phyloP scores from a whole-genome alignment of 1,139 yeast genomes.

The Protomyces gravidus region DNA sequence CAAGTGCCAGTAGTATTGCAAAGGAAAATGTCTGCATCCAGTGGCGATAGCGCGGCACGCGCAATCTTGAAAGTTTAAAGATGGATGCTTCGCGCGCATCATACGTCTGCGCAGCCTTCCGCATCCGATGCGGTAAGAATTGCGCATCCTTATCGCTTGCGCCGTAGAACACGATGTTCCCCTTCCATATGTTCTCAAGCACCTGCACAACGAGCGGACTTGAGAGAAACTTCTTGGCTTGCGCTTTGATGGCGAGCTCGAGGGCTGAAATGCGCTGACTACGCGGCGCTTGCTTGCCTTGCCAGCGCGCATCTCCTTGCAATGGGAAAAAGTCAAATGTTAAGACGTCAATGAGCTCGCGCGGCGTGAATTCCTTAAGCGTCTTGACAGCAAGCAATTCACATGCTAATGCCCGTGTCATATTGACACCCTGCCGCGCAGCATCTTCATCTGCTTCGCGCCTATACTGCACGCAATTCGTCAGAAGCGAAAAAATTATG shows the following conservation, averaged over 20 bases:
- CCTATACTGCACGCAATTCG: slow-evolving; percentile 44
- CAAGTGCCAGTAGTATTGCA: slow-evolving; percentile 40
- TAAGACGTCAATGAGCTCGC: slow-evolving; percentile 47
- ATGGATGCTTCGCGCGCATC: slow-evolving; percentile 41
- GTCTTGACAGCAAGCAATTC: slow-evolving; percentile 54
- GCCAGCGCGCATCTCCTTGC: slow-evolving; percentile 24
- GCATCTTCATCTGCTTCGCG: slow-evolving; percentile 52
- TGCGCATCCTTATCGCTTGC: slow-evolving; percentile 43
- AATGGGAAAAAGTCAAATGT: slow-evolving; percentile 45
- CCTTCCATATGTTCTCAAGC: slow-evolving; percentile 54
- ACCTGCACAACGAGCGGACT: slow-evolving; percentile 55
- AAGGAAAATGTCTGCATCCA: slow-evolving; percentile 45
- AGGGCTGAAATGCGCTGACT: slow-evolving; percentile 51
- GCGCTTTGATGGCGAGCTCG: slow-evolving; percentile 54
- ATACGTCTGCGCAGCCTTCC: slow-evolving; percentile 43
- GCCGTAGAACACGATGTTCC: slow-evolving; percentile 46
- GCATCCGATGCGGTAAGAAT: slow-evolving; percentile 38
- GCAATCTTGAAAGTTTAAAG: slow-evolving; percentile 42
- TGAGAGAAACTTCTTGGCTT: slow-evolving; percentile 53
- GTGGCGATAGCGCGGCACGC: slow-evolving; percentile 45
- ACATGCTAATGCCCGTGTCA: slow-evolving; percentile 54
- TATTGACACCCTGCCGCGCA: slow-evolving; percentile 49
- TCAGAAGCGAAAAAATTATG: slow-evolving; percentile 42
- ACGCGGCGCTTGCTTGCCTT: slow-evolving; percentile 29
- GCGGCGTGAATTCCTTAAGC: slow-evolving; percentile 50